Percentiles rank a stretch among this genome's conserved stretches.
phyloP scores from a whole-genome alignment of 805 yeast genomes.

The Schizosaccharomyces octosporus region DNA sequence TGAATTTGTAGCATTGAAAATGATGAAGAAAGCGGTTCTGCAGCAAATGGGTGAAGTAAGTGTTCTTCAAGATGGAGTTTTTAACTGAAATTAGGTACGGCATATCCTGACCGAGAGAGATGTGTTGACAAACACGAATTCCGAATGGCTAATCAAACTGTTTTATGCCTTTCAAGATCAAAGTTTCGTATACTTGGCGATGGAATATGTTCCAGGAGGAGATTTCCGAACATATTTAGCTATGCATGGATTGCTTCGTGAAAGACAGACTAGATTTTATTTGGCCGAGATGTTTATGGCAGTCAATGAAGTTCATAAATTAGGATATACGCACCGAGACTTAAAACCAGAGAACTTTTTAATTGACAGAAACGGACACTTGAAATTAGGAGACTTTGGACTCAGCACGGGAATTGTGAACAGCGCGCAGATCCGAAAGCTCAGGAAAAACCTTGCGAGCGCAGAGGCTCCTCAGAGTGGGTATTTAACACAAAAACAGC shows the following conservation, averaged over 20 bases:
- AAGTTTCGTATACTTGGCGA: constrained; percentile 73
- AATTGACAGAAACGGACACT: constrained; percentile 74
- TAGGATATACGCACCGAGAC: constrained; percentile 91
- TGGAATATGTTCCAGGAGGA: constrained; percentile 98
- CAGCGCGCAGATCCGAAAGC: constrained; percentile 73
- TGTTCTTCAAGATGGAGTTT: neutral
- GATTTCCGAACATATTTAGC: constrained; percentile 84
- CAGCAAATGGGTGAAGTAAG: constrained; percentile 53
- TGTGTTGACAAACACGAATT: constrained; percentile 75
- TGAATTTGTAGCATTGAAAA: constrained; percentile 85
- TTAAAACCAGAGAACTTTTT: constrained; percentile 84
- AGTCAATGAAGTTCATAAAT: constrained; percentile 73
- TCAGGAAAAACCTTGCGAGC: constrained; percentile 41
- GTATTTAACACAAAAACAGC: constrained; percentile 14
- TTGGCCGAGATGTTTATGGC: constrained; percentile 90
- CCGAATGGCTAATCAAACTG: constrained; percentile 86
- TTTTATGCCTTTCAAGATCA: constrained; percentile 86
- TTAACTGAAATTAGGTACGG: constrained; percentile 25
- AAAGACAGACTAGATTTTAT: constrained; percentile 88
- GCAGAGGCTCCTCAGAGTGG: constrained; percentile 31
- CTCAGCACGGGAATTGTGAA: constrained; percentile 90
- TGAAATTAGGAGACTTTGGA: constrained; percentile 86
- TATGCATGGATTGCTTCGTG: constrained; percentile 75
- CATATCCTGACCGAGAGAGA: constrained; percentile 92
- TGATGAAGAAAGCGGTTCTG: constrained; percentile 63